Conservation (phyloP, 1,284 basidiomycete species). For the Cutaneotrichosporon sp. region DNA sequence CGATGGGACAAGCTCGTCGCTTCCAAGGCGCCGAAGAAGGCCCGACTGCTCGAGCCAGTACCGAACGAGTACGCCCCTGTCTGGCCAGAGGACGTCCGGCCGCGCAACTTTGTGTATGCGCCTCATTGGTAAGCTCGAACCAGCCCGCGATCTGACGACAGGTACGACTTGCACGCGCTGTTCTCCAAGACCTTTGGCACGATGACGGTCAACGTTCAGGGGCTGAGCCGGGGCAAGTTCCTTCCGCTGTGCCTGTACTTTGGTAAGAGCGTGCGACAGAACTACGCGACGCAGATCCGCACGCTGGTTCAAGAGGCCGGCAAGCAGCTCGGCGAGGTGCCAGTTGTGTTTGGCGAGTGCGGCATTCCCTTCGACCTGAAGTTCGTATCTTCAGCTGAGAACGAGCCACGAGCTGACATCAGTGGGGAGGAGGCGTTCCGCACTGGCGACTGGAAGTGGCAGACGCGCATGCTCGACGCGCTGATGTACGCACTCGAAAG, state of each 20-base stretch:
- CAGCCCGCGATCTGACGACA: constrained; percentile 54
- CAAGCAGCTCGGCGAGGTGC: constrained; percentile 68
- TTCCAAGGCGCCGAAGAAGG: constrained; percentile 46
- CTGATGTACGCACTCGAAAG: constrained; percentile 74
- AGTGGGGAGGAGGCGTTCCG: constrained; percentile 70
- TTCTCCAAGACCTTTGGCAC: constrained; percentile 77
- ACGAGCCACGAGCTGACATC: constrained; percentile 7
- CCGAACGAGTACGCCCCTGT: constrained; percentile 88
- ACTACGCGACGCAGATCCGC: constrained; percentile 76
- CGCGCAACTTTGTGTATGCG: constrained; percentile 76
- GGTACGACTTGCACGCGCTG: constrained; percentile 79
- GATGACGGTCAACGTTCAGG: constrained; percentile 87
- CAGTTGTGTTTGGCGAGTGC: constrained; percentile 83
- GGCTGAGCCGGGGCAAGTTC: constrained; percentile 80
- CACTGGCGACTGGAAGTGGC: constrained; percentile 75
- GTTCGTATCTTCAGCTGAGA: constrained; percentile 56
- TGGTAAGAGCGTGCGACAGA: constrained; percentile 74
- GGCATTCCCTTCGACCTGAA: constrained; percentile 95
- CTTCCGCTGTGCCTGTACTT: constrained; percentile 75
- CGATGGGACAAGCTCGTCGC: constrained; percentile 69
- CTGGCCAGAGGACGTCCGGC: constrained; percentile 66
- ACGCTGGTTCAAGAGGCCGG: constrained; percentile 71
- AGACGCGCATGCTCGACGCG: constrained; percentile 83
- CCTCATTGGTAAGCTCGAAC: constrained; percentile 72
- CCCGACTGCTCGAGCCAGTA: constrained; percentile 77